A percentile compares a stretch with the other conserved stretches of the same genome.
Conservation (phyloP, 176 grass and related monocot species). For the Pontederia paniculata region DNA sequence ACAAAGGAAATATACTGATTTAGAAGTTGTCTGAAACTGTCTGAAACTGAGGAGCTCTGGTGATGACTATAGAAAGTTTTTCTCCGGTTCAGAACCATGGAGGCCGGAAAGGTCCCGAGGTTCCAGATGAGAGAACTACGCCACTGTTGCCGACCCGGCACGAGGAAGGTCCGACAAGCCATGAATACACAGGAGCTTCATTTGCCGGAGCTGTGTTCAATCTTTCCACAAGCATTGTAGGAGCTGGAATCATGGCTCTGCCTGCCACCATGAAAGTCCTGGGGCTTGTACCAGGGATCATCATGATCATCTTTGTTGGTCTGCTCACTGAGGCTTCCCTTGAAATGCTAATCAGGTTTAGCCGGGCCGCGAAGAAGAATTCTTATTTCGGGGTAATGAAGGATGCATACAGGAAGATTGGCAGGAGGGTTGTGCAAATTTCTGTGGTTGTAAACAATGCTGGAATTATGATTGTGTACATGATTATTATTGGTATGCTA, state of each 20-base stretch:
- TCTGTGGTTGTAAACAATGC: constrained; percentile 68
- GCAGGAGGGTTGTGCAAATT: constrained; percentile 51
- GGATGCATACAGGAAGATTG: constrained; percentile 35
- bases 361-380: constrained; percentile 39
- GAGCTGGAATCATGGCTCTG: constrained; percentile 89
- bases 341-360: constrained; percentile 73
- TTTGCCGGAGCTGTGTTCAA: constrained; percentile 79
- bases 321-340: constrained; percentile 69
- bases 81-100: too few species aligned
- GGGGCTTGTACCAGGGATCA: constrained; percentile 63
- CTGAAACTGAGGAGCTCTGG: too few species aligned
- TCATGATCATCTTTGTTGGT: constrained; percentile 59
- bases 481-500: constrained; percentile 78
- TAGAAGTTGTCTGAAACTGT: too few species aligned
- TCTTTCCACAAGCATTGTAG: constrained; percentile 66
- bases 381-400: constrained; percentile 68
- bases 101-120: background rate
- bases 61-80: too few species aligned
- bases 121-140: constrained; percentile 20
- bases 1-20: too few species aligned
- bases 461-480: constrained; percentile 64
- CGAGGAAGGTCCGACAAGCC: constrained; percentile 13
- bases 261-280: constrained; percentile 77
- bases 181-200: constrained; percentile 46
- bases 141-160: constrained; percentile 36